A percentile compares a stretch with the other conserved stretches of the same genome.
These are phyloP conservation scores for Rhodotorula graminis DNA, from an alignment of 768 basidiomycete genomes.

Conservation along the genomic window DNA sequence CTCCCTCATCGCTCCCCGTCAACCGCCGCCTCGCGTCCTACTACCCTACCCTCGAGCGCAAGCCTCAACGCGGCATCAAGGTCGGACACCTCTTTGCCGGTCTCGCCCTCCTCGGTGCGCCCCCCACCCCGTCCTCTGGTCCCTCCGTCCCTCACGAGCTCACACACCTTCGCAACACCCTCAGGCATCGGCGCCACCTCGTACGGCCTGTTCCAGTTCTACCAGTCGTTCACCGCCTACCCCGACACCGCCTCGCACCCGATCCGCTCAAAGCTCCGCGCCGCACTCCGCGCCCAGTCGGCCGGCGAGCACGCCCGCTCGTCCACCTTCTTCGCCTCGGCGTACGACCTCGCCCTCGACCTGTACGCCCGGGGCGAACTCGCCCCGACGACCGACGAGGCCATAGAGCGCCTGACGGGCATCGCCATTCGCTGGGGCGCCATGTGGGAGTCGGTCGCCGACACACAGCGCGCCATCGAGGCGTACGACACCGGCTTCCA, in stretches of 20 bases:
- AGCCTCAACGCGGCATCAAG: constrained; percentile 21
- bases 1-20: background rate
- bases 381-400: constrained; percentile 1
- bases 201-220: constrained; percentile 36
- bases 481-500: constrained; percentile 33
- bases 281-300: constrained; percentile 23
- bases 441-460: constrained; percentile 32
- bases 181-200: constrained; percentile 34
- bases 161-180: no score
- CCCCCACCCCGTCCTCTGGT: no score
- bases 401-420: constrained; percentile 19
- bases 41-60: constrained; percentile 12
- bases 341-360: constrained; percentile 28
- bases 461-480: constrained; percentile 19
- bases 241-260: constrained; percentile 30
- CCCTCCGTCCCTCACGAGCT: background rate
- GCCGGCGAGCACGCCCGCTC: constrained; percentile 10
- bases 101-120: constrained; percentile 29
- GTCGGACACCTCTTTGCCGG: constrained; percentile 26
- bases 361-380: constrained; percentile 12
- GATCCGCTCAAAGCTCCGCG: constrained; percentile 32
- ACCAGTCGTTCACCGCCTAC: constrained; percentile 33
- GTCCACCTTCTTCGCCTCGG: constrained; percentile 17
- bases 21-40: background rate
- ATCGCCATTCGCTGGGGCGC: constrained; percentile 32